Percentiles rank a stretch among this genome's conserved stretches.
phyloP scores from a whole-genome alignment of 495 filamentous ascomycete species.

The Clohesyomyces aquaticus region DNA sequence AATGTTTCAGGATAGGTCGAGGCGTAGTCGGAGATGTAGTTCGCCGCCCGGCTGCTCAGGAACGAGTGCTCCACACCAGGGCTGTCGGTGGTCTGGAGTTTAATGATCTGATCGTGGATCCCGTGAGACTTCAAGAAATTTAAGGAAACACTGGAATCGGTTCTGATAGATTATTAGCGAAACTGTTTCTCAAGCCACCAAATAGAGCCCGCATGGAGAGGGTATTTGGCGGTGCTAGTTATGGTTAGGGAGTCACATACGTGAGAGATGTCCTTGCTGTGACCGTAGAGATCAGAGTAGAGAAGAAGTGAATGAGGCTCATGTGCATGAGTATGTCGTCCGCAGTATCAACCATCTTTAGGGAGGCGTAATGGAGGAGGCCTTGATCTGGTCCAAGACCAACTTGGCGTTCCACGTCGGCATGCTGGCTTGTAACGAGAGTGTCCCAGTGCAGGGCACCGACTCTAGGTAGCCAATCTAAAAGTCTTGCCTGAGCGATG shows the following conservation, averaged over 20 bases:
- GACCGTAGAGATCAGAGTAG: conserved; percentile 43
- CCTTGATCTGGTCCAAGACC: conserved; percentile 54
- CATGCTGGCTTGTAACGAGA: conserved; percentile 60
- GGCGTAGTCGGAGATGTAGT: conserved; percentile 63
- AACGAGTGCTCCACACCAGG: conserved; percentile 55
- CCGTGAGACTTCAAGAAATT: conserved; percentile 59
- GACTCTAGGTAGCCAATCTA: conserved; percentile 70
- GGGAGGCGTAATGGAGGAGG: conserved; percentile 73
- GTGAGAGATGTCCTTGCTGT: conserved; percentile 18
- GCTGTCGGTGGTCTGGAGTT: conserved; percentile 56
- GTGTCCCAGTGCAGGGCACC: conserved; percentile 66
- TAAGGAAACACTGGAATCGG: conserved; percentile 48
- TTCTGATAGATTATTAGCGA: conserved; percentile 18
- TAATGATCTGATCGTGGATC: conserved; percentile 55
- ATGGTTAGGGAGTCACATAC: background rate
- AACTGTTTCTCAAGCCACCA: background rate
- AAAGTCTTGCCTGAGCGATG: conserved; percentile 74
- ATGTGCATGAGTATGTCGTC: conserved; percentile 80
- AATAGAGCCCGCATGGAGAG: background rate
- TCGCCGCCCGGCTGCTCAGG: conserved; percentile 58
- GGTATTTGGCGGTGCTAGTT: background rate
- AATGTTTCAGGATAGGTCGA: conserved; percentile 60
- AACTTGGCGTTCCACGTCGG: conserved; percentile 62
- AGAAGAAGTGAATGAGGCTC: conserved; percentile 72
- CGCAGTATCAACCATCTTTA: conserved; percentile 70